Percentiles rank a stretch among this genome's conserved stretches.
phyloP scores from a whole-genome alignment of 106 monocot species.

The Hemerocallis citrina region DNA sequence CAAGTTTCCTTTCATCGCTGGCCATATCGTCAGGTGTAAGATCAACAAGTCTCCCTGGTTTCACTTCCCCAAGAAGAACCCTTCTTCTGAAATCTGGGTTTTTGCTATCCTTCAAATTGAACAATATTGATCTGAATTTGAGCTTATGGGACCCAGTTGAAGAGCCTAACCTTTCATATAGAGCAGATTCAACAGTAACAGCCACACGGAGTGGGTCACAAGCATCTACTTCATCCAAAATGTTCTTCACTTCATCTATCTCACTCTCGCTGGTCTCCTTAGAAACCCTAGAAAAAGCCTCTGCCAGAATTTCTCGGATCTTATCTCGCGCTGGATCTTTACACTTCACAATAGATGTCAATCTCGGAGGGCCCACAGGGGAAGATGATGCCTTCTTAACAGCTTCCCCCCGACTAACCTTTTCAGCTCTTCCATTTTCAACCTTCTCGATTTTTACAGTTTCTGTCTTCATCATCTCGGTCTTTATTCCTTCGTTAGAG shows the following conservation, averaged over 20 bases:
- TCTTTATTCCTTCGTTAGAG: background rate
- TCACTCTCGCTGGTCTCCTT: slow-evolving; percentile 42
- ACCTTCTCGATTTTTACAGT: slow-evolving; percentile 3
- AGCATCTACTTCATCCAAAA: slow-evolving; percentile 50
- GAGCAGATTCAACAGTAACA: slow-evolving; percentile 48
- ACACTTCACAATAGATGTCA: slow-evolving; percentile 61
- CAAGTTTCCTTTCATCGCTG: slow-evolving; percentile 63
- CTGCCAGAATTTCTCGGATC: slow-evolving; percentile 62
- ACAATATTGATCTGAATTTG: slow-evolving; percentile 84
- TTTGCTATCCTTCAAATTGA: slow-evolving; percentile 81
- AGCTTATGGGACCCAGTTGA: slow-evolving; percentile 62
- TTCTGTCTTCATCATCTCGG: background rate
- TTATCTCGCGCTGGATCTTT: slow-evolving; percentile 66
- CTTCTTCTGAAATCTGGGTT: slow-evolving; percentile 89
- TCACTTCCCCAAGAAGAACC: slow-evolving; percentile 68
- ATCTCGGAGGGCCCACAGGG: slow-evolving; percentile 28
- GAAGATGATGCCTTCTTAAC: slow-evolving; percentile 12
- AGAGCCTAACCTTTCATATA: slow-evolving; percentile 72
- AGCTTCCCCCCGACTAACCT: slow-evolving; percentile 1
- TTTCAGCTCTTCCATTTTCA: background rate
- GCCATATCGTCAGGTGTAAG: slow-evolving; percentile 94
- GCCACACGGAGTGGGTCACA: slow-evolving; percentile 78
- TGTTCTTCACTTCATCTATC: slow-evolving; percentile 49
- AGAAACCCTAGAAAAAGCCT: slow-evolving; percentile 60
- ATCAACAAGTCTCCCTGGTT: slow-evolving; percentile 34